A percentile compares a stretch with the other conserved stretches of the same genome.
These are phyloP conservation scores for Raphidocelis subcapitata DNA, from an alignment of 139 green algal genomes.

Conservation along the genomic window DNA sequence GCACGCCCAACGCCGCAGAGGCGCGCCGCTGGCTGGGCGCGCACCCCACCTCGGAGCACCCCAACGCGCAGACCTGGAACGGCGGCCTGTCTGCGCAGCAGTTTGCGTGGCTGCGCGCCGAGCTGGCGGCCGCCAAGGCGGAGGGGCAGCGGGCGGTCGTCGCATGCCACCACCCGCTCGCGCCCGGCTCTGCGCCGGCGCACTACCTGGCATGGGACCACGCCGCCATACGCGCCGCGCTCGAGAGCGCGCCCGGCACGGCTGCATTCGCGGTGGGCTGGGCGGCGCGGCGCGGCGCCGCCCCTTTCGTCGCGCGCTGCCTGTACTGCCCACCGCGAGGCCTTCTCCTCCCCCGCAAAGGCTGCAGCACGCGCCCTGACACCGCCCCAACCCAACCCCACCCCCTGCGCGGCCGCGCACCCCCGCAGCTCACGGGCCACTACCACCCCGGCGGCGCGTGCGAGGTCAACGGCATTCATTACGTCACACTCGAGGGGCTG, in stretches of 20 bases:
- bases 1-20: slow-evolving; percentile 35
- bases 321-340: no score
- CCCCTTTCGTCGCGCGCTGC: slow-evolving; percentile 8
- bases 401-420: no score
- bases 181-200: slow-evolving; percentile 28
- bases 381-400: no score
- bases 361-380: no score
- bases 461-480: slow-evolving; percentile 33
- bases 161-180: slow-evolving; percentile 33
- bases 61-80: slow-evolving; percentile 67
- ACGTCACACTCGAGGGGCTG: slow-evolving; percentile 58
- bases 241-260: slow-evolving; percentile 9
- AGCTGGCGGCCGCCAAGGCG: slow-evolving; percentile 20
- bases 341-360: no score
- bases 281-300: slow-evolving; percentile 60
- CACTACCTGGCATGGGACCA: slow-evolving; percentile 35
- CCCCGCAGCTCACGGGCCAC: slow-evolving; percentile 49
- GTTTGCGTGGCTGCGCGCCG: slow-evolving; percentile 29
- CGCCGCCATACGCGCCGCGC: background rate
- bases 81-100: slow-evolving; percentile 49
- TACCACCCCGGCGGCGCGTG: slow-evolving; percentile 59
- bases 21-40: slow-evolving; percentile 40
- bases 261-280: slow-evolving; percentile 35
- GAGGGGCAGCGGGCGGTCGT: slow-evolving; percentile 34
- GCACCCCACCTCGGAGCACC: slow-evolving; percentile 42